A percentile compares a stretch with the other conserved stretches of the same genome.
phyloP scores from a whole-genome alignment of 495 filamentous ascomycete genomes.

The Jackrogersella multiformis region DNA sequence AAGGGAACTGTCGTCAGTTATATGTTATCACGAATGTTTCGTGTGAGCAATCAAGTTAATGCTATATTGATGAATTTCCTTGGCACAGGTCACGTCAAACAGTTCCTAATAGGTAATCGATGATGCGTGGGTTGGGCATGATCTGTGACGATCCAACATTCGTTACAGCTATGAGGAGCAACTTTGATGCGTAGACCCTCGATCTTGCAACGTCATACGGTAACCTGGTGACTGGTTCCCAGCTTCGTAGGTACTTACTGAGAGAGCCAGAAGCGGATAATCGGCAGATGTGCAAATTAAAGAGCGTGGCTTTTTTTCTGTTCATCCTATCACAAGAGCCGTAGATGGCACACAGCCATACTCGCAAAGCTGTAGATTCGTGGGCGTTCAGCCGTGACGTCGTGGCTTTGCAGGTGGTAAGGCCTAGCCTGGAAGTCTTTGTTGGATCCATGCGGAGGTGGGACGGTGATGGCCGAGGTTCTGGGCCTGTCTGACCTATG shows the following conservation, averaged over 20 bases:
- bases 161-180: constrained; percentile 21
- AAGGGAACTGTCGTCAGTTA: constrained; percentile 25
- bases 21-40: constrained; percentile 16
- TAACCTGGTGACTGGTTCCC: constrained; percentile 24
- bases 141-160: constrained; percentile 30
- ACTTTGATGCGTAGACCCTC: constrained; percentile 9
- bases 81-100: constrained; percentile 23
- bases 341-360: constrained; percentile 7
- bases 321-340: neutral
- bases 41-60: constrained; percentile 20
- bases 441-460: constrained; percentile 20
- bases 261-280: constrained; percentile 21
- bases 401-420: constrained; percentile 35
- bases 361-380: constrained; percentile 6
- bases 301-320: constrained; percentile 24
- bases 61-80: constrained; percentile 26
- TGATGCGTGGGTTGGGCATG: constrained; percentile 20
- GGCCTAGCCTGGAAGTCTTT: constrained; percentile 5
- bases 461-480: constrained; percentile 26
- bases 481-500: constrained; percentile 25
- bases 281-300: constrained; percentile 22
- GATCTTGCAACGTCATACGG: constrained; percentile 38
- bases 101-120: constrained; percentile 13
- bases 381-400: constrained; percentile 38
- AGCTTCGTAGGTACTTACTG: constrained; percentile 3